Evolutionary conservation across 2,329 filamentous ascomycete species (phyloP).

Genomic region (Cladosporium sp.): DNA sequence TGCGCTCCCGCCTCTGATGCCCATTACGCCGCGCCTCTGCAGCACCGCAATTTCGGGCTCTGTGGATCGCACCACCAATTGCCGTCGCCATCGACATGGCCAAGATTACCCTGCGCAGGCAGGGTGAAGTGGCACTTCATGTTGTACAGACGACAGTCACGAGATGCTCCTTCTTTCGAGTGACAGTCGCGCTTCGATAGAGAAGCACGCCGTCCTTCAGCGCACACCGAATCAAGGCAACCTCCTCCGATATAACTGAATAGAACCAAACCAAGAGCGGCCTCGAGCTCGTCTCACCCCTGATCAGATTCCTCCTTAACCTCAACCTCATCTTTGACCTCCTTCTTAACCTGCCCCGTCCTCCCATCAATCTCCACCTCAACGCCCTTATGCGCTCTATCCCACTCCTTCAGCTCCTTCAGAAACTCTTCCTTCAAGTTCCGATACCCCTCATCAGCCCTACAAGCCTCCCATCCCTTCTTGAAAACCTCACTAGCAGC

Average conservation of each 20-base stretch:
- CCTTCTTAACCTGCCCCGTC: neutral
- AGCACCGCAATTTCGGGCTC: too few species aligned
- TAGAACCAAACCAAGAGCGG: neutral
- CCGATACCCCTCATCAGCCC: conserved; percentile 42
- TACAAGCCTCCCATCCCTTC: conserved; percentile 47
- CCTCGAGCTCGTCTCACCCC: neutral
- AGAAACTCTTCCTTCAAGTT: conserved; percentile 44
- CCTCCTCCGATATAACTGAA: neutral
- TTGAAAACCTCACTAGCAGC: conserved; percentile 48
- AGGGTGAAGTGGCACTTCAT: too few species aligned
- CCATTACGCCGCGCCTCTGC: neutral
- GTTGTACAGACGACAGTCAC: too few species aligned
- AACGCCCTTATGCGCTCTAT: conserved; percentile 13
- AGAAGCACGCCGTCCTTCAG: too few species aligned
- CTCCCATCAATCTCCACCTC: neutral
- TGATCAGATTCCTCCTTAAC: conserved; percentile 3
- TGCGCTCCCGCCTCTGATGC: neutral
- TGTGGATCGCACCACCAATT: too few species aligned
- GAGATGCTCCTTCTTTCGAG: too few species aligned
- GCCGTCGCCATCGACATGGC: too few species aligned
- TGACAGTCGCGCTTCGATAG: too few species aligned
- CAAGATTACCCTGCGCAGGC: too few species aligned
- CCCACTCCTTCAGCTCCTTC: conserved; percentile 45
- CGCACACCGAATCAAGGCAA: neutral
- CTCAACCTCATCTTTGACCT: neutral